These are phyloP conservation scores for Simplicillium sp. DNA, from an alignment of 2,329 filamentous ascomycete species.

Conservation along the genomic window DNA sequence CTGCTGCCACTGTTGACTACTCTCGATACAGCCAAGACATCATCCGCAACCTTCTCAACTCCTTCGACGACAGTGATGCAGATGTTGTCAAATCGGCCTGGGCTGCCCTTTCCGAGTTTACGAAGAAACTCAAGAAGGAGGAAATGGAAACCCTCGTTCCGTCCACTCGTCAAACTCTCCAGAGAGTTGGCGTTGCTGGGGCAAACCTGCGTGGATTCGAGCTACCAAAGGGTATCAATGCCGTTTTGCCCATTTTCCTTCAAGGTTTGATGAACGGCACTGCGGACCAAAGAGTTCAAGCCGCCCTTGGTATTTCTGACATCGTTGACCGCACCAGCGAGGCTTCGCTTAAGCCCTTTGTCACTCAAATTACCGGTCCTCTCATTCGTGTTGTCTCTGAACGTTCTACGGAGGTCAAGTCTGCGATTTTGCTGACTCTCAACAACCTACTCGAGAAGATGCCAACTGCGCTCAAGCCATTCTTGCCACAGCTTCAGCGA, in stretches of 20 bases:
- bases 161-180: conserved; percentile 77
- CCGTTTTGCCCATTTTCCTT: conserved; percentile 90
- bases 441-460: conserved; percentile 97
- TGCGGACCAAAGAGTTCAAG: conserved; percentile 81
- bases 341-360: conserved; percentile 82
- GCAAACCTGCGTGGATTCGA: conserved; percentile 79
- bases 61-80: conserved; percentile 78
- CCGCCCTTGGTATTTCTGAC: conserved; percentile 89
- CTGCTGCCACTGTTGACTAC: conserved; percentile 72
- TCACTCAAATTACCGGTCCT: conserved; percentile 94
- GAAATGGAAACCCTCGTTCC: conserved; percentile 92
- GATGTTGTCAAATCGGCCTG: conserved; percentile 85
- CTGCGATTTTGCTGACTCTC: conserved; percentile 84
- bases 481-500: conserved; percentile 89
- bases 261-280: conserved; percentile 97
- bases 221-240: conserved; percentile 93
- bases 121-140: conserved; percentile 84
- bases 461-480: conserved; percentile 87
- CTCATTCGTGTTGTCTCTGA: conserved; percentile 97
- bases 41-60: conserved; percentile 79
- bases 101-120: conserved; percentile 78
- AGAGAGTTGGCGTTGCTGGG: conserved; percentile 81
- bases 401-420: conserved; percentile 90
- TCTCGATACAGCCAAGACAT: conserved; percentile 95
- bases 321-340: conserved; percentile 88